phyloP scores from a whole-genome alignment of 306 rosid genomes.

The Notholithocarpus densiflorus region DNA sequence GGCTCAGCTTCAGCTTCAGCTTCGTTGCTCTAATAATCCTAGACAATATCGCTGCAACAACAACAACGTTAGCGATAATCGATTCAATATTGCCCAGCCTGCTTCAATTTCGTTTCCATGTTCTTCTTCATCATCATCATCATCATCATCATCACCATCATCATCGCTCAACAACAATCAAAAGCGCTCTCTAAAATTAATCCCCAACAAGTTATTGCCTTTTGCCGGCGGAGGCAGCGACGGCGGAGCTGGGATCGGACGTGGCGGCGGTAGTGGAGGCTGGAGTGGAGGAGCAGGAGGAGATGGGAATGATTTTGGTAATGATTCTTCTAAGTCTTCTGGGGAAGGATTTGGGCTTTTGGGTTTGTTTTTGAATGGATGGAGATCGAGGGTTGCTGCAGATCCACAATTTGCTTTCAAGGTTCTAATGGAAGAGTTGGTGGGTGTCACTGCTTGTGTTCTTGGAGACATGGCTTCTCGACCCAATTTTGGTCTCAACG shows the following conservation, averaged over 20 bases:
- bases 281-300: slow-evolving; percentile 18
- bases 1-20: slow-evolving; percentile 53
- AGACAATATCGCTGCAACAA: slow-evolving; percentile 3
- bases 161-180: not conserved
- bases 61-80: not conserved
- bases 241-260: slow-evolving; percentile 37
- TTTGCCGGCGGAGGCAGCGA: slow-evolving; percentile 60
- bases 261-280: slow-evolving; percentile 30
- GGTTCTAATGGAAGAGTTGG: slow-evolving; percentile 92
- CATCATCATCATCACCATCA: not conserved
- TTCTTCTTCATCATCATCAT: slow-evolving; percentile 7
- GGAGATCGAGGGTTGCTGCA: slow-evolving; percentile 95
- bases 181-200: slow-evolving; percentile 29
- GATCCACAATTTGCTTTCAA: slow-evolving; percentile 98
- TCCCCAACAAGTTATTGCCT: slow-evolving; percentile 18
- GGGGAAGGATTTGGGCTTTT: slow-evolving; percentile 42
- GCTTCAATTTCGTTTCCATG: slow-evolving; percentile 36
- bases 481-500: slow-evolving; percentile 94
- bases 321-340: slow-evolving; percentile 29
- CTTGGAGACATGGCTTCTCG: slow-evolving; percentile 97
- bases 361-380: slow-evolving; percentile 64
- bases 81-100: not conserved
- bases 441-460: slow-evolving; percentile 83
- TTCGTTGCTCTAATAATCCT: slow-evolving; percentile 45
- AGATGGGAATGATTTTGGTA: slow-evolving; percentile 22